phyloP scores from a whole-genome alignment of 1,139 yeast genomes.

The Candida tetrigidarum region DNA sequence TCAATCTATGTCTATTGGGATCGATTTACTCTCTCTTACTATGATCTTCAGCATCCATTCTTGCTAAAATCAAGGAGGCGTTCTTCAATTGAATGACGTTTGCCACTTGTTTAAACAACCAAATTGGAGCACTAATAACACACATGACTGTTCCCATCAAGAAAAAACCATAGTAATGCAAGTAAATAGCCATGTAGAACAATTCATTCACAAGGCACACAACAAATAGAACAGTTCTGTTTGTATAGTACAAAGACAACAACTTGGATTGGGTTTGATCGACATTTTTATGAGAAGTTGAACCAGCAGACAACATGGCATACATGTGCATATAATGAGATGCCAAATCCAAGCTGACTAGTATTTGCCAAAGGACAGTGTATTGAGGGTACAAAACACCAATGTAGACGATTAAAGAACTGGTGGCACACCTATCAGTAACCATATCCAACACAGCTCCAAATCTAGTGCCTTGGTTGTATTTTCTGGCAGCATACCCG shows the following conservation, averaged over 20 bases:
- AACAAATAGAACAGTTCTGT: slow-evolving; percentile 77
- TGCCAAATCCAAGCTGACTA: slow-evolving; percentile 88
- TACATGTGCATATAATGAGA: slow-evolving; percentile 99
- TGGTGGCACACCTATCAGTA: slow-evolving; percentile 96
- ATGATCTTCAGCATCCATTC: slow-evolving; percentile 69
- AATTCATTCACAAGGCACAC: slow-evolving; percentile 94
- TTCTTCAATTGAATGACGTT: slow-evolving; percentile 86
- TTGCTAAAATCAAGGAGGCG: slow-evolving; percentile 84
- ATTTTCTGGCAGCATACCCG: slow-evolving; percentile 93
- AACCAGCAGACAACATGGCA: slow-evolving; percentile 84
- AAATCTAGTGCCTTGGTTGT: slow-evolving; percentile 85
- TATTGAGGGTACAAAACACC: slow-evolving; percentile 76
- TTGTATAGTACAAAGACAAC: slow-evolving; percentile 83
- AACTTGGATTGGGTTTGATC: slow-evolving; percentile 72
- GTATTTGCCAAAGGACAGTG: slow-evolving; percentile 76
- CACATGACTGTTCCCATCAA: slow-evolving; percentile 73
- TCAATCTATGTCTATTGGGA: background rate
- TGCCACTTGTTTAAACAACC: slow-evolving; percentile 90
- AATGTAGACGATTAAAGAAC: slow-evolving; percentile 84
- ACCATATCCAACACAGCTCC: slow-evolving; percentile 99
- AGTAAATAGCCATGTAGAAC: slow-evolving; percentile 87
- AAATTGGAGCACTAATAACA: slow-evolving; percentile 76
- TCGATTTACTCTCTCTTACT: slow-evolving; percentile 11
- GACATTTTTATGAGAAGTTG: slow-evolving; percentile 83
- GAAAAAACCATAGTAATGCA: slow-evolving; percentile 66